phyloP scores from a whole-genome alignment of 2,329 filamentous ascomycete species.

The Fusarium buharicum region DNA sequence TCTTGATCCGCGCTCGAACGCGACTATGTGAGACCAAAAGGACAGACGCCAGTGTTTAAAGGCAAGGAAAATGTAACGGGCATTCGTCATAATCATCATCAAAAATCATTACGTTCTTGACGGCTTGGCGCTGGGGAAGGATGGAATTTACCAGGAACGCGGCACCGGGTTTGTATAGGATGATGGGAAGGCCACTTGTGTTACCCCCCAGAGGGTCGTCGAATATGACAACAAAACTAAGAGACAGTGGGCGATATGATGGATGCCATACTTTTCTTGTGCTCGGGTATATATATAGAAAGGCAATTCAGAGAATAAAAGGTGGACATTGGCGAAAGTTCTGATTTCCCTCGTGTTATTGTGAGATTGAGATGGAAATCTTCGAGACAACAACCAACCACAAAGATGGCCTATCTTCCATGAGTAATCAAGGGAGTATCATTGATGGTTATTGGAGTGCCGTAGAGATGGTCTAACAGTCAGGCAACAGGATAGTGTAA shows the following conservation, averaged over 20 bases:
- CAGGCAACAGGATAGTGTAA: neutral
- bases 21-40: constrained; percentile 14
- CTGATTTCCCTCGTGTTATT: neutral
- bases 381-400: neutral
- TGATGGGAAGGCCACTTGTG: constrained; percentile 31
- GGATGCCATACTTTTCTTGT: constrained; percentile 33
- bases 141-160: constrained; percentile 7
- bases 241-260: constrained; percentile 36
- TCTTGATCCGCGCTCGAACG: constrained; percentile 6
- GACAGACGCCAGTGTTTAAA: constrained; percentile 16
- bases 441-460: neutral
- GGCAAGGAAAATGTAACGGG: constrained; percentile 23
- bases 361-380: neutral
- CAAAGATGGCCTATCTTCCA: neutral
- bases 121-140: constrained; percentile 16
- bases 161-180: constrained; percentile 35
- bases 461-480: neutral
- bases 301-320: constrained; percentile 32
- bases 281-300: constrained; percentile 39
- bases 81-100: constrained; percentile 27
- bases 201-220: constrained; percentile 23
- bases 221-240: constrained; percentile 19
- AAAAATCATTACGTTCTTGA: constrained; percentile 28
- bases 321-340: constrained; percentile 13
- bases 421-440: too few species aligned